Base-by-base conservation (phyloP, 2,329 filamentous ascomycete species). In the Arthrobotrys conoides region DNA sequence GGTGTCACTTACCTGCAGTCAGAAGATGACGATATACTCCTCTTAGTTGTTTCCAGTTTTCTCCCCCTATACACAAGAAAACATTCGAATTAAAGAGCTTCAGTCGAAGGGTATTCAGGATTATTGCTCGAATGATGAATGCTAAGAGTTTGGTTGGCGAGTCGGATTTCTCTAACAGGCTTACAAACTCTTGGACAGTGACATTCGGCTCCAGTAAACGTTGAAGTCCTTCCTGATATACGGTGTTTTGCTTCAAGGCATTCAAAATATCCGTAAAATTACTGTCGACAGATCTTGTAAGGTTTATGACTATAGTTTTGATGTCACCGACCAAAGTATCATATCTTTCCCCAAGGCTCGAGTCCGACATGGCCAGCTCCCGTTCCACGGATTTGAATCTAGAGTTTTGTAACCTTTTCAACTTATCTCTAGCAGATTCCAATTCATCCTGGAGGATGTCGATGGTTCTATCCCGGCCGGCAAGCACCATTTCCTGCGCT, bases 31-130 rank as follows among this genome's bases (percentile, higher is more conserved):
- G 69, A 65, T 79, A 79, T 14, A 79, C 69, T 8, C 63, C 61
- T 22, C 61, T 41, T 33, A 79, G 44, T 36, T 71, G 67, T 22
- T 68, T 77, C 73, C 73, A 77, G 36, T 65, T 71, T 5, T 73
- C 69, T 2, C 69, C 69, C n/a, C 70, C 76, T 14, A 72, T 46
- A 36, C 69, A 57, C 16, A 72, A 22, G 38, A 79, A 79, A 24
- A 79, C 70, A 24, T 79, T 79, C 24, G 68, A 65, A 55, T 73
- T 73, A 51, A 79, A 79, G 8, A 79, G 57, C 18, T 46, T 71
- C 14, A 71, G n/a, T n/a, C 67, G 41, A 1, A 79, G 46, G 14
- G 65, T 79, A 44, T 72, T 69, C 55, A 79, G 30, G 10, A 79
- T 49, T 16, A 72, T 72, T 5, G 76, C 69, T 16, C 76, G 69